Evolutionary conservation across 164 flowering plant genomes (phyloP), one percentile per base, ranked within the genome.

Genomic region (Echeveria elegans): DNA sequence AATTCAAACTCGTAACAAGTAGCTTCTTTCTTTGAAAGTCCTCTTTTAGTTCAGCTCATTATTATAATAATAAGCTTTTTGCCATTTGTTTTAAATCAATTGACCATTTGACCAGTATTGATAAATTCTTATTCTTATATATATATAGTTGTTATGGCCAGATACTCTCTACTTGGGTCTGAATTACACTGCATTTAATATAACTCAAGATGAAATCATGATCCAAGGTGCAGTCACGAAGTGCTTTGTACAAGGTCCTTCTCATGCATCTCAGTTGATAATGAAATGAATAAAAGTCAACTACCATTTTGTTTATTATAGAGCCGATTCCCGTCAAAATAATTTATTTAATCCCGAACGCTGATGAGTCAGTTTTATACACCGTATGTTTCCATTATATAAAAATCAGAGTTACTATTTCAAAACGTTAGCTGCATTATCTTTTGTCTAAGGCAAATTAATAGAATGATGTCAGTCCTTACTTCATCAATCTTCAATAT

Each of bases 391-490:
- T 28, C 32, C 14, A 56, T 28, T n/a, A 12, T 28, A 28, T 56
- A 28, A 9, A 56, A 28, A 28, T 28, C 1, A 56, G 6, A 11
- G 30, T 12, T 11, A 28, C 18, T 26, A 3, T 28, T 28, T 26
- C 19, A 28, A 28, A 56, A 56, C 18, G 32, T 56, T 56, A 12
- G 19, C 5, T 26, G 61, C 61, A 56, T 28, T 56, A 56, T 56
- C 61, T 56, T 56, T 56, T 26, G 61, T 14, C 29, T 26, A 53
- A 24, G 59, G 15, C 29, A 9, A 24, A n/a, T 3, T 19, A 28
- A 8, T 15, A 59, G 8, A 31, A 63, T 69, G 75, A 73, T 34
- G 72, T 66, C 43, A 69, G 63, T 29, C 36, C 64, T 73, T 65
- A 66, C 69, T 19, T 66, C 69, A 69, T 72, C 62, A 29, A 69